Evolutionary conservation across 345 rosid species (phyloP).

Genomic region (Camelina neglecta): DNA sequence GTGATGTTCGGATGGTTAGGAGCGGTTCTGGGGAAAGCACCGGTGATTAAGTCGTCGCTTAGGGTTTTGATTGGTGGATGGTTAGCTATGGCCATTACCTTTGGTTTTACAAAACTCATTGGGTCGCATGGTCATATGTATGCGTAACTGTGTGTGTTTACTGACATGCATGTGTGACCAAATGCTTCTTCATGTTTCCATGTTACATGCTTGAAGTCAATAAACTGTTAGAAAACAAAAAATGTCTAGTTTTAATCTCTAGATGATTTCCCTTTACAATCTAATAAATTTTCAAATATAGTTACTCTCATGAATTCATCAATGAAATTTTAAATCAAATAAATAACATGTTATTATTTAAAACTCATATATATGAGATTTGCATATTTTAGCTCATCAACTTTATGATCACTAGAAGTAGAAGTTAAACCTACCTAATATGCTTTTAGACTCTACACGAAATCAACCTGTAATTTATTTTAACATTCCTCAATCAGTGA

Average conservation of each 20-base stretch:
- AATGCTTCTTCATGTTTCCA: background rate
- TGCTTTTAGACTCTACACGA: background rate
- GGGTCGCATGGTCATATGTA: background rate
- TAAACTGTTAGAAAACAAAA: background rate
- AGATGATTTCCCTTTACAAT: background rate
- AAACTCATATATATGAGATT: background rate
- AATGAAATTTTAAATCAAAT: no score
- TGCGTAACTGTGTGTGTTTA: background rate
- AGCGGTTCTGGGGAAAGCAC: background rate
- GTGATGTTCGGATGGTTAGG: background rate
- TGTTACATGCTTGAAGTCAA: background rate
- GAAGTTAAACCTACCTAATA: background rate
- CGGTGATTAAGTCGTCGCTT: background rate
- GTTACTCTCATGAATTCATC: background rate
- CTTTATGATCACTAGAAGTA: background rate
- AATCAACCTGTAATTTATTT: background rate
- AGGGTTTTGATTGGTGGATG: background rate
- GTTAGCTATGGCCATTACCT: background rate
- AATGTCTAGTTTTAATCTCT: background rate
- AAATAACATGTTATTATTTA: no score
- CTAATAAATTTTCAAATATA: no score
- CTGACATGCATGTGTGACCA: background rate
- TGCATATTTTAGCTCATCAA: no score
- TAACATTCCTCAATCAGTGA: no score
- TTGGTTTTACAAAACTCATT: background rate